Evolutionary conservation across 1,139 yeast species (phyloP).

Genomic region (Blastobotrys ciferrii): DNA sequence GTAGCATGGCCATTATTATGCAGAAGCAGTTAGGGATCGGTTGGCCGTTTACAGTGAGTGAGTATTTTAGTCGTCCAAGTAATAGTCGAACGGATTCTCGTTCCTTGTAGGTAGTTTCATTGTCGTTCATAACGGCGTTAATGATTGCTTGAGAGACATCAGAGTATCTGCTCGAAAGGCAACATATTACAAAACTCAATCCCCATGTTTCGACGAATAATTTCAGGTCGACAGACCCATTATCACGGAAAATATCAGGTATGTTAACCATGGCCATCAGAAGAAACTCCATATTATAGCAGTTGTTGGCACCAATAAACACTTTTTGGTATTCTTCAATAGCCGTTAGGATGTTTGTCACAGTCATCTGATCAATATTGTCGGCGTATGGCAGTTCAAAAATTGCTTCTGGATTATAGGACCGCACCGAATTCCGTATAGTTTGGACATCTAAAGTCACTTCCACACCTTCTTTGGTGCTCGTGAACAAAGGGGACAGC

Average conservation of each 20-base stretch:
- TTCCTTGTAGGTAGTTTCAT: slow-evolving; percentile 52
- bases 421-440: slow-evolving; percentile 49
- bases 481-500: slow-evolving; percentile 12
- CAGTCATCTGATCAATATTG: slow-evolving; percentile 1
- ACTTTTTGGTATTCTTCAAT: slow-evolving; percentile 10
- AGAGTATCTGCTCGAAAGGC: slow-evolving; percentile 35
- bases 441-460: slow-evolving; percentile 55
- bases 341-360: slow-evolving; percentile 4
- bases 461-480: slow-evolving; percentile 48
- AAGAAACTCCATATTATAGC: slow-evolving; percentile 35
- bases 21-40: slow-evolving; percentile 44
- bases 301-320: neutral
- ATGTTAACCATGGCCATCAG: slow-evolving; percentile 32
- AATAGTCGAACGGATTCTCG: slow-evolving; percentile 55
- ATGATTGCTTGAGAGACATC: slow-evolving; percentile 13
- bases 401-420: slow-evolving; percentile 33
- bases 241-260: slow-evolving; percentile 29
- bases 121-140: slow-evolving; percentile 10
- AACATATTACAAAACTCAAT: slow-evolving; percentile 55
- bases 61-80: slow-evolving; percentile 55
- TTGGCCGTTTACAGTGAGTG: slow-evolving; percentile 40
- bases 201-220: slow-evolving; percentile 58
- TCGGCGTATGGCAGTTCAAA: slow-evolving; percentile 11
- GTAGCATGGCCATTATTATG: slow-evolving; percentile 50
- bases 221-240: slow-evolving; percentile 48